Evolutionary conservation across 2,329 filamentous ascomycete genomes (phyloP).

Genomic region (Monilinia vaccinii-corymbosi): DNA sequence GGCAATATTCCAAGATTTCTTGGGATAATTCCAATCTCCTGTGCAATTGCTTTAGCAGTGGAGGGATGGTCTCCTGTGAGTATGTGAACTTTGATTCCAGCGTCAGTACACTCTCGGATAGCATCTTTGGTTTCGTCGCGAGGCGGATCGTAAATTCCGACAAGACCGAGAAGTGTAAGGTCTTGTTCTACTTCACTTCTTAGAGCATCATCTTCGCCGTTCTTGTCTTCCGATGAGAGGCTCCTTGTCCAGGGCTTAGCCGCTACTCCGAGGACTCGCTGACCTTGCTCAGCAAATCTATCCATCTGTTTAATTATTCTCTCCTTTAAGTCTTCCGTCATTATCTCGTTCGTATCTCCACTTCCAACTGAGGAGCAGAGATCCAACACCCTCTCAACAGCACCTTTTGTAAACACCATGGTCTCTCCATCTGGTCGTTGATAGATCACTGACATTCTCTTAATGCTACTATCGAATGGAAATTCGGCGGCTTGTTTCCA

Average conservation of each 20-base stretch:
- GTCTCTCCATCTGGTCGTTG: slow-evolving; percentile 32
- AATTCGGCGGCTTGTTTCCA: slow-evolving; percentile 58
- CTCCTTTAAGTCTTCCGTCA: slow-evolving; percentile 45
- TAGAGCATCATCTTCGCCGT: slow-evolving; percentile 15
- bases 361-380: slow-evolving; percentile 46
- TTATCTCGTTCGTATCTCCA: slow-evolving; percentile 34
- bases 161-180: slow-evolving; percentile 52
- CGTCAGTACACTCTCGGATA: slow-evolving; percentile 53
- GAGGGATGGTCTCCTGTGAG: slow-evolving; percentile 63
- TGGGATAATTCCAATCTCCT: slow-evolving; percentile 46
- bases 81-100: slow-evolving; percentile 72
- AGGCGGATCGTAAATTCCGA: slow-evolving; percentile 51
- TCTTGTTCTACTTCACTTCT: slow-evolving; percentile 40
- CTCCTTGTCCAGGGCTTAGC: slow-evolving; percentile 30
- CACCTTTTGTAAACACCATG: slow-evolving; percentile 54
- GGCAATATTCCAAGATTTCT: slow-evolving; percentile 16
- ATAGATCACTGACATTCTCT: slow-evolving; percentile 69
- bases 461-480: slow-evolving; percentile 65
- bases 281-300: slow-evolving; percentile 52
- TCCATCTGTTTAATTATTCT: slow-evolving; percentile 61
- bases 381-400: slow-evolving; percentile 59
- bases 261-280: slow-evolving; percentile 61
- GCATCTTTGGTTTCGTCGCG: slow-evolving; percentile 51
- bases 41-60: slow-evolving; percentile 64
- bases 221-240: slow-evolving; percentile 13